Evolutionary conservation across 441 rosid species (phyloP).

Genomic region (Populus hybrid): DNA sequence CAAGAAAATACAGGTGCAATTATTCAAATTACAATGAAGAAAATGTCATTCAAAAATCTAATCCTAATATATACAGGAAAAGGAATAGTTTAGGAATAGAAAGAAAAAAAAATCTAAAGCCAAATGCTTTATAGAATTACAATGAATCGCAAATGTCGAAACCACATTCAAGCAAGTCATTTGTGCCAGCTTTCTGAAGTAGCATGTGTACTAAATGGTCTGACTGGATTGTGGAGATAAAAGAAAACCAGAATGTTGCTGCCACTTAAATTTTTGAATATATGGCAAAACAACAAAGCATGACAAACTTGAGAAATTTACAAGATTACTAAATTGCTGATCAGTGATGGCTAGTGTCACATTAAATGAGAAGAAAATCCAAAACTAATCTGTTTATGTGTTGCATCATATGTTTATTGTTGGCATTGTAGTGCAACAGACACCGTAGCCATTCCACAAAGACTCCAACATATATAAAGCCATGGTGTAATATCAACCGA

Average conservation of each 20-base stretch:
- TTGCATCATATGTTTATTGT: background rate
- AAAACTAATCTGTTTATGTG: background rate
- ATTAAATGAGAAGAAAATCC: background rate
- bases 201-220: background rate
- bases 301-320: background rate
- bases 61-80: background rate
- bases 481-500: background rate
- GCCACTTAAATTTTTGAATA: background rate
- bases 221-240: background rate
- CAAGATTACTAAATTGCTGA: background rate
- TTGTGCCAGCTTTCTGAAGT: background rate
- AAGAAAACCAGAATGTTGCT: background rate
- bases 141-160: background rate
- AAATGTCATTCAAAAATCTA: background rate
- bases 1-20: background rate
- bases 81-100: background rate
- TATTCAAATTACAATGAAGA: background rate
- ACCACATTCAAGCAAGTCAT: background rate
- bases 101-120: background rate
- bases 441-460: background rate
- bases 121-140: background rate
- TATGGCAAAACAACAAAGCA: background rate
- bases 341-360: background rate
- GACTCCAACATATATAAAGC: background rate
- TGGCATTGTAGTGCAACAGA: background rate